phyloP scores from a whole-genome alignment of 2,329 filamentous ascomycete species.

The Cryphonectria nitschkei region DNA sequence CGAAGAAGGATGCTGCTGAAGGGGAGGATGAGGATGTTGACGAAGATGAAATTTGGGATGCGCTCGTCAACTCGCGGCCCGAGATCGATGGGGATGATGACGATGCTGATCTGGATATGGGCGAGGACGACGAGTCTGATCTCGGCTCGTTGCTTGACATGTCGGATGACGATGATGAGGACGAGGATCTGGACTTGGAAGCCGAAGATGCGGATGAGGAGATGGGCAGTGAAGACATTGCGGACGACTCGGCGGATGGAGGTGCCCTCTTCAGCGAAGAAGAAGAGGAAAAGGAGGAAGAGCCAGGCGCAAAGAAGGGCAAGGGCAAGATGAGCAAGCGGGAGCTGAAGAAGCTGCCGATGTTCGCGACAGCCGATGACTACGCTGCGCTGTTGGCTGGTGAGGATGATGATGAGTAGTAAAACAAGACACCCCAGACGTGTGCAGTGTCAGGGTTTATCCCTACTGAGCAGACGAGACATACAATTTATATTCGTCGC shows the following conservation, averaged over 20 bases:
- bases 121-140: conserved; percentile 51
- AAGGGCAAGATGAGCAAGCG: conserved; percentile 68
- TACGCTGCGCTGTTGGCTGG: conserved; percentile 83
- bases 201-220: conserved; percentile 46
- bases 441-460: background rate
- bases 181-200: conserved; percentile 44
- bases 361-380: conserved; percentile 91
- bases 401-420: conserved; percentile 59
- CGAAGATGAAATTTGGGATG: conserved; percentile 90
- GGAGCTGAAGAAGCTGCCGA: conserved; percentile 87
- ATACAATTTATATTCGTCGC: background rate
- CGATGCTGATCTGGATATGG: conserved; percentile 51
- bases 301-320: conserved; percentile 38
- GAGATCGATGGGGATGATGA: conserved; percentile 69
- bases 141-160: conserved; percentile 36
- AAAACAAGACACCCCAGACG: background rate
- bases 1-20: conserved; percentile 47
- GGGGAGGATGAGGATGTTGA: conserved; percentile 60
- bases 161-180: conserved; percentile 46
- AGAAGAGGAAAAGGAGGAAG: conserved; percentile 44
- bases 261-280: conserved; percentile 55
- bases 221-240: conserved; percentile 50
- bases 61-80: conserved; percentile 78
- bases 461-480: background rate
- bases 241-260: conserved; percentile 51